Conservation (phyloP, 2,329 filamentous ascomycete genomes). For the Neofusicoccum umdonicola region DNA sequence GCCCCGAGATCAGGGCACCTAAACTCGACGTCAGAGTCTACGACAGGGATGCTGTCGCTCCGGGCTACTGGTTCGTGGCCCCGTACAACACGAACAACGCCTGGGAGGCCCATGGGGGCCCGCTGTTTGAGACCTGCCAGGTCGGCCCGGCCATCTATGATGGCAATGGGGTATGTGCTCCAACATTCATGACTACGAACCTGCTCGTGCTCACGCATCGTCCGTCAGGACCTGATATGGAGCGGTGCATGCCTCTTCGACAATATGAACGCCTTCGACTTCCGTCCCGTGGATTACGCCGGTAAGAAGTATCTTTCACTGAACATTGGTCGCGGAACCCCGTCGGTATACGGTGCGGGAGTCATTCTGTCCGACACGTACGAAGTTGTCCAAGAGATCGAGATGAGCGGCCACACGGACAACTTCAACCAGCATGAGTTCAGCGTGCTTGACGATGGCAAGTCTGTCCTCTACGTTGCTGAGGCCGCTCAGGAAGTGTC, state of each 20-base stretch:
- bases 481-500: conserved; percentile 27
- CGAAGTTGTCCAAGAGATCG: conserved; percentile 47
- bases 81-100: conserved; percentile 36
- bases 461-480: conserved; percentile 38
- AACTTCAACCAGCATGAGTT: conserved; percentile 56
- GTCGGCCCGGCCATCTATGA: conserved; percentile 28
- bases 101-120: conserved; percentile 8
- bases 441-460: conserved; percentile 45
- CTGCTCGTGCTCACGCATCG: background rate
- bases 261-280: conserved; percentile 42
- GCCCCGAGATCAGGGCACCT: conserved; percentile 15
- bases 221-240: conserved; percentile 46
- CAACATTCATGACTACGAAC: conserved; percentile 32
- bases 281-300: conserved; percentile 49
- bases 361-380: conserved; percentile 53
- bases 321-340: conserved; percentile 50
- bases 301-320: conserved; percentile 47
- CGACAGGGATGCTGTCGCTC: conserved; percentile 15
- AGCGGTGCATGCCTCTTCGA: conserved; percentile 48
- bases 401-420: conserved; percentile 32
- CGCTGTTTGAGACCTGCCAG: conserved; percentile 11
- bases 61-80: conserved; percentile 51
- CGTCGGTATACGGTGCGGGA: conserved; percentile 50
- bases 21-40: conserved; percentile 16
- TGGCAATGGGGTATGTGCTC: conserved; percentile 46